Conservation (phyloP, 352 stramenopile genomes). For the Pythium plurisporium region DNA sequence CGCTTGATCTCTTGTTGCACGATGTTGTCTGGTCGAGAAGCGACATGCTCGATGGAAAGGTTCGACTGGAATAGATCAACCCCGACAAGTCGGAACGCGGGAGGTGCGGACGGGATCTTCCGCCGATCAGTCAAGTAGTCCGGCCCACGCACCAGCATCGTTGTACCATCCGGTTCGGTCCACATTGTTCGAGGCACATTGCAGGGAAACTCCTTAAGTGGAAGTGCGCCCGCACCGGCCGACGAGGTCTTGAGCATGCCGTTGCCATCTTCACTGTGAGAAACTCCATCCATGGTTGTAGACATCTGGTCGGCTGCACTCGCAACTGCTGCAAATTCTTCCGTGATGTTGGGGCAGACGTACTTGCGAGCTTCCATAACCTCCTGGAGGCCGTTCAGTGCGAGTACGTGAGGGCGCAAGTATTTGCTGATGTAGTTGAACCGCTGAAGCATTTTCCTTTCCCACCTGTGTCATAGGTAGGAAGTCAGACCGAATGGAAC, state of each 20-base stretch:
- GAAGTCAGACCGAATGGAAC: no score
- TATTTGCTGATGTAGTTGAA: constrained; percentile 58
- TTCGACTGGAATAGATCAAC: constrained; percentile 61
- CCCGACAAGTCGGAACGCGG: constrained; percentile 60
- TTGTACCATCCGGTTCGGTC: constrained; percentile 52
- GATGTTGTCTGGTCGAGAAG: constrained; percentile 48
- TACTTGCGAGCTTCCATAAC: constrained; percentile 77
- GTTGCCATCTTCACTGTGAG: constrained; percentile 19
- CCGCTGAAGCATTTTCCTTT: constrained; percentile 55
- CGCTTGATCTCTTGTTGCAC: constrained; percentile 56
- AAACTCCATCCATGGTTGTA: neutral
- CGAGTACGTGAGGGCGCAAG: constrained; percentile 31
- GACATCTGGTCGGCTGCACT: constrained; percentile 13
- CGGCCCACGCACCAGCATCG: constrained; percentile 65
- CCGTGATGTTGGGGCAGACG: constrained; percentile 59
- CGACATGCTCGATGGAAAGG: constrained; percentile 56
- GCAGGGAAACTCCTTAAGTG: constrained; percentile 45
- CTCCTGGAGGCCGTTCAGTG: constrained; percentile 41
- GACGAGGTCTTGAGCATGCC: neutral
- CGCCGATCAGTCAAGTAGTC: constrained; percentile 66
- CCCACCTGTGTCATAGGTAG: no score
- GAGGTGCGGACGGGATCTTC: constrained; percentile 68
- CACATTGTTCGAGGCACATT: constrained; percentile 67
- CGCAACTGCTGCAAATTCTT: constrained; percentile 44
- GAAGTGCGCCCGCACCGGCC: neutral